These are phyloP conservation scores for Hanseniaspora thailandica DNA, from an alignment of 805 yeast species.

Conservation along the genomic window DNA sequence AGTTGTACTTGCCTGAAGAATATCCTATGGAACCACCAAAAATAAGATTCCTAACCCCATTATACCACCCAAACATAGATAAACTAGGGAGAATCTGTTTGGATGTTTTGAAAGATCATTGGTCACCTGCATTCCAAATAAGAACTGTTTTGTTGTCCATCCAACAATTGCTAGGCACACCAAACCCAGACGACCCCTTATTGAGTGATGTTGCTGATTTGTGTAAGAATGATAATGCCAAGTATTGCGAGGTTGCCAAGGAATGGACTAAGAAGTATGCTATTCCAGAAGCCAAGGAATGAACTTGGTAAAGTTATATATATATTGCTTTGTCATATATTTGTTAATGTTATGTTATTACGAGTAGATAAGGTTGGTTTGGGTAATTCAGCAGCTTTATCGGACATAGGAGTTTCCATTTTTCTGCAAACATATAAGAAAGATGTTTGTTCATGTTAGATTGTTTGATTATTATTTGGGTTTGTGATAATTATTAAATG, in stretches of 20 bases:
- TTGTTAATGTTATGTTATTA: neutral
- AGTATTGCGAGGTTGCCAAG: conserved; percentile 68
- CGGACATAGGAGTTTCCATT: neutral
- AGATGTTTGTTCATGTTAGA: too few relatives aligned
- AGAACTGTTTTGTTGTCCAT: conserved; percentile 82
- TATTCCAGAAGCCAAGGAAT: conserved; percentile 1
- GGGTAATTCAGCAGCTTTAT: neutral
- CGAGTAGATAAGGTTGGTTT: neutral
- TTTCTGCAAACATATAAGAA: too few relatives aligned
- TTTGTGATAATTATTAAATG: too few relatives aligned
- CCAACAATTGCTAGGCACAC: conserved; percentile 88
- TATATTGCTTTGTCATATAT: neutral
- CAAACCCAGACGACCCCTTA: conserved; percentile 95
- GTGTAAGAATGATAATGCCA: conserved; percentile 77
- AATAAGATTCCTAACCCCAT: conserved; percentile 82
- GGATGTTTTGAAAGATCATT: conserved; percentile 85
- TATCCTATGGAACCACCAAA: conserved; percentile 98
- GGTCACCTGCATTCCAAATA: conserved; percentile 97
- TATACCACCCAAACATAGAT: conserved; percentile 94
- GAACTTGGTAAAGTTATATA: neutral
- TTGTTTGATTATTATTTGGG: too few relatives aligned
- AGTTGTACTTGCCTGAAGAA: conserved; percentile 85
- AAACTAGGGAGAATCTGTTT: conserved; percentile 89
- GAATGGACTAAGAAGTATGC: conserved; percentile 35
- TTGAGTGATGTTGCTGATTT: conserved; percentile 97